Evolutionary conservation across 2,329 filamentous ascomycete genomes (phyloP), one percentile per base, ranked within the genome.

Genomic region (Colletotrichum spaethianum): DNA sequence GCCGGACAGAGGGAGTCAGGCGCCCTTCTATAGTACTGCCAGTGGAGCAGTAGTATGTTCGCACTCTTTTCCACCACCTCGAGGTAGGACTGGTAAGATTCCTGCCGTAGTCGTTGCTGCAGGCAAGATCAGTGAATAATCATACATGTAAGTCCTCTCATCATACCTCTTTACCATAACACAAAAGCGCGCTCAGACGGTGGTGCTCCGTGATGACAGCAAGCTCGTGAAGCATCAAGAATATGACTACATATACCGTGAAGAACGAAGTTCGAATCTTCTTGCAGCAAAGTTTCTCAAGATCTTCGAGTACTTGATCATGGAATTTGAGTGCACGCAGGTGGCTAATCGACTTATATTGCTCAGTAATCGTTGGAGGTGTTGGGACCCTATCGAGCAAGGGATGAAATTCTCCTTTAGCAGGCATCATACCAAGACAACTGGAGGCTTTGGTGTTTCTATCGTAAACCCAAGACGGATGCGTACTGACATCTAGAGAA

Each of bases 41-140:
- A 89, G 64, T 87, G 80, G 14, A 79, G 78, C 1, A 89, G 82
- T 36, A 88, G 78, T 63, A 83, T 83, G 61, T 84, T 86, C 36
- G 83, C 85, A 5, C 85, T 81, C 40, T 60, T 60, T 16, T 46
- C n/a, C 26, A 20, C 57, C 26, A 33, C 28, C 9, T 60, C 40
- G 38, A 46, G 26, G 40, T 60, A 60, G 11, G 26, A 36, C 8
- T 11, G 38, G 26, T 60, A 60, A 3, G 57, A 31, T 6, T 60
- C 8, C n/a, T 60, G 16, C 23, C 28, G 26, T 26, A n/a, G 20
- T 46, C 31, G 7, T 31, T 31, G 26, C 40, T 60, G 20, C 3
- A 23, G 6, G 4, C 52, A 14, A 23, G 16, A 12, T 59, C 9
- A 59, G 55, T 8, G 23, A 3, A 28, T 18, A 6, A 42, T 9